Percentiles rank a stretch among this genome's conserved stretches.
Conservation (phyloP, 345 rosid genomes). For the Lepidium didymum region DNA sequence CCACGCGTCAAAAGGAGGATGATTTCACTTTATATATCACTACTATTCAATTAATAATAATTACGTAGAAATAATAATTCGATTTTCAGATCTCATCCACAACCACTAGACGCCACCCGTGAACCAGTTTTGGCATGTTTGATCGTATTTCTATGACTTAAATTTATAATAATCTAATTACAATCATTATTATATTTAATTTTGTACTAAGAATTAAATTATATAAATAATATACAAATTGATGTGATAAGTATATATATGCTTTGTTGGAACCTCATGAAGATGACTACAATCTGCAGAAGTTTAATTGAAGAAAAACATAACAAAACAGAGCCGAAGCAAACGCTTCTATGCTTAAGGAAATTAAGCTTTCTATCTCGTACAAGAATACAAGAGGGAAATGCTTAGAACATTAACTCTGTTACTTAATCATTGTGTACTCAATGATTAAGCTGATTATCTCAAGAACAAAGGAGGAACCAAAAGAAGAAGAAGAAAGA, state of each 20-base stretch:
- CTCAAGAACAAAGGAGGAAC: no score
- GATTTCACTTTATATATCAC: background rate
- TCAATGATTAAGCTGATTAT: no score
- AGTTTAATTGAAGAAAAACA: no score
- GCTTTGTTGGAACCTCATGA: no score
- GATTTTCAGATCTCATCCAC: background rate
- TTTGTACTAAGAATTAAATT: background rate
- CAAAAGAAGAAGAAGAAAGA: no score
- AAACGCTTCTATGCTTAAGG: no score
- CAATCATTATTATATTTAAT: background rate
- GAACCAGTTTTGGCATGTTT: conserved; percentile 12
- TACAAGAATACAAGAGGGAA: no score
- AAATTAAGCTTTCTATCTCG: no score
- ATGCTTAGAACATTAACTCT: no score
- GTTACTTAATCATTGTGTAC: no score
- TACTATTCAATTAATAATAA: background rate
- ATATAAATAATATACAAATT: background rate
- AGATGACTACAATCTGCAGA: no score
- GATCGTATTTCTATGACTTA: background rate
- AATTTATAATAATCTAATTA: background rate
- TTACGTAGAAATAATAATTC: conserved; percentile 6
- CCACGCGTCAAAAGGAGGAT: background rate
- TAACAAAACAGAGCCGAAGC: no score
- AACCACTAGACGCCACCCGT: conserved; percentile 7
- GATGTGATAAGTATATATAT: background rate